Percentiles rank a stretch among this genome's conserved stretches.
Conservation (phyloP, 768 basidiomycete genomes). For the Boletus vermiculosoides region DNA sequence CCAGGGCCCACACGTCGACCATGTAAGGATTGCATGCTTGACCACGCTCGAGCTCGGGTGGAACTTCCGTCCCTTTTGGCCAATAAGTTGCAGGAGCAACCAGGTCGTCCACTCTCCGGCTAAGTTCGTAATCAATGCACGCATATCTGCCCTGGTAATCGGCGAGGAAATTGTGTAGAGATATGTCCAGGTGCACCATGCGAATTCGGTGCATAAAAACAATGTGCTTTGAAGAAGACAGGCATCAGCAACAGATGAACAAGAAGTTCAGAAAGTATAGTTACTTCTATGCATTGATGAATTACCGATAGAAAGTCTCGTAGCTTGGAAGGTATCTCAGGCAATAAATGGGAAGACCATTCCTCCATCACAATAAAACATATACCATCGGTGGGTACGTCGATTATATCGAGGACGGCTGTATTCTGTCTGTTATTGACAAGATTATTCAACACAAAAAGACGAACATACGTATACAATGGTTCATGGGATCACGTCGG, state of each 20-base stretch:
- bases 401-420: conserved; percentile 69
- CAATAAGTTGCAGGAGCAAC: conserved; percentile 39
- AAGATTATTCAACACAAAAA: background rate
- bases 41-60: conserved; percentile 64
- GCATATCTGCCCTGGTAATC: conserved; percentile 64
- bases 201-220: conserved; percentile 67
- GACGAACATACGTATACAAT: conserved; percentile 64
- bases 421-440: conserved; percentile 11
- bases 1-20: conserved; percentile 73
- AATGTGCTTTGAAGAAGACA: conserved; percentile 47
- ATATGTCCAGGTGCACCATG: conserved; percentile 73
- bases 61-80: conserved; percentile 61
- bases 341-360: conserved; percentile 66
- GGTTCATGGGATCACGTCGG: conserved; percentile 64
- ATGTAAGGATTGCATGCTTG: conserved; percentile 59
- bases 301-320: conserved; percentile 54
- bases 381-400: conserved; percentile 48
- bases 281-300: conserved; percentile 69
- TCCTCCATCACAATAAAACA: conserved; percentile 79
- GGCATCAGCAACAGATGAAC: background rate
- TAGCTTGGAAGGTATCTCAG: conserved; percentile 49
- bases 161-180: conserved; percentile 64
- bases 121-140: conserved; percentile 73
- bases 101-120: conserved; percentile 48
- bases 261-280: background rate